A percentile compares a stretch with the other conserved stretches of the same genome.
phyloP scores from a whole-genome alignment of 2,329 filamentous ascomycete species.

The Sporothrix humicola region DNA sequence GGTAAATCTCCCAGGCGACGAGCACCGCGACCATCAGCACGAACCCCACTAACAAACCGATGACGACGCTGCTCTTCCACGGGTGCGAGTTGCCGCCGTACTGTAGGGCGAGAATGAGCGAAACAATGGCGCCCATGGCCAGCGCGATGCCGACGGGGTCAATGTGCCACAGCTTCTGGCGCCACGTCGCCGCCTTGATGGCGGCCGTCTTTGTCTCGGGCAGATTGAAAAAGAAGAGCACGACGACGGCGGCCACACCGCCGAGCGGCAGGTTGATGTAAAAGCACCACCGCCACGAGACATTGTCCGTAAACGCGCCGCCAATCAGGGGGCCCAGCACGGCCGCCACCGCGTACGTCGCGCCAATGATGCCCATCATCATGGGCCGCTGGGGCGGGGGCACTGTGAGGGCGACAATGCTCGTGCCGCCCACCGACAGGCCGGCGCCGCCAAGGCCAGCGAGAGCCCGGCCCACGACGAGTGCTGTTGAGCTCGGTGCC shows the following conservation, averaged over 20 bases:
- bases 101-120: conserved; percentile 50
- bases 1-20: conserved; percentile 43
- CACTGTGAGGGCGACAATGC: not conserved
- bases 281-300: conserved; percentile 52
- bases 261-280: conserved; percentile 44
- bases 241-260: conserved; percentile 22
- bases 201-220: not conserved
- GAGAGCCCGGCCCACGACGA: conserved; percentile 9
- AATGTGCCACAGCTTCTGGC: conserved; percentile 26
- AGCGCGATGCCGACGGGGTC: conserved; percentile 30
- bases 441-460: conserved; percentile 21
- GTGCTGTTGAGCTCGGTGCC: conserved; percentile 2
- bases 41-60: conserved; percentile 46
- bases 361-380: conserved; percentile 23
- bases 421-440: conserved; percentile 18
- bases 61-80: conserved; percentile 46
- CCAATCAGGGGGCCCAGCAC: conserved; percentile 41
- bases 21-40: conserved; percentile 41
- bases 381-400: conserved; percentile 2
- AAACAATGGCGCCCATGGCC: conserved; percentile 42
- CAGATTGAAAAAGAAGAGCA: not conserved
- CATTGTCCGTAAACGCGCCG: conserved; percentile 39
- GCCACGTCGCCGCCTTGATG: not conserved
- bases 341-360: conserved; percentile 41
- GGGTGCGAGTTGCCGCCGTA: conserved; percentile 49